These are phyloP conservation scores for Solanum ossicruentum DNA, from an alignment of 257 asterid genomes.

Conservation along the genomic window DNA sequence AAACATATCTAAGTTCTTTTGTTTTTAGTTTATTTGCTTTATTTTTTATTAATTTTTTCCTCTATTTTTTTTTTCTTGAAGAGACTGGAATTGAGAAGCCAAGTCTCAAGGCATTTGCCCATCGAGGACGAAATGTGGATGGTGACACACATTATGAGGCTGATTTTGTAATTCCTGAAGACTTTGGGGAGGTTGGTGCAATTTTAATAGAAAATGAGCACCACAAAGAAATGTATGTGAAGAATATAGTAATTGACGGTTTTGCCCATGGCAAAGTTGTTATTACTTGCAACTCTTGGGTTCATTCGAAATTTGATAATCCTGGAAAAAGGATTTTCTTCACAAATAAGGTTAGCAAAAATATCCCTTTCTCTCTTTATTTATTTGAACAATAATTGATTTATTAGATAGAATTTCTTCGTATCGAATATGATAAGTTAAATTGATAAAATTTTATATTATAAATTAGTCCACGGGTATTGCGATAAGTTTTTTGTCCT, in stretches of 20 bases:
- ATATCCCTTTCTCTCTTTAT: not conserved
- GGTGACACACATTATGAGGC: conserved; percentile 27
- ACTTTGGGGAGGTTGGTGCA: conserved; percentile 70
- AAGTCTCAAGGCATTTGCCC: conserved; percentile 23
- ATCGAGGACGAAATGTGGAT: not conserved
- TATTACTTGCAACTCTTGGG: conserved; percentile 48
- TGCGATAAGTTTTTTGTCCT: no score
- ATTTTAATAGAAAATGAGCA: conserved; percentile 50
- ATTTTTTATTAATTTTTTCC: not conserved
- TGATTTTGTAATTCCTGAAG: conserved; percentile 16
- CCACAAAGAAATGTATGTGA: conserved; percentile 40
- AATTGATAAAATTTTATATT: no score
- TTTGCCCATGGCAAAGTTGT: conserved; percentile 2
- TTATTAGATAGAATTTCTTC: not conserved
- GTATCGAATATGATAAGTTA: not conserved
- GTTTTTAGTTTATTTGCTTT: no score
- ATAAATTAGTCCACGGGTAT: no score
- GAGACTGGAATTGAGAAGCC: conserved; percentile 34
- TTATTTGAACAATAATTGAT: no score
- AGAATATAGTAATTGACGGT: conserved; percentile 31
- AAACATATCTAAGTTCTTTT: no score
- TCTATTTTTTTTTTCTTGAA: not conserved
- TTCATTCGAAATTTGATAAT: conserved; percentile 34
- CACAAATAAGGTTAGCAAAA: conserved; percentile 33
- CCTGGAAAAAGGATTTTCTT: conserved; percentile 38